Evolutionary conservation across 2,329 filamentous ascomycete genomes (phyloP), one percentile per base, ranked within the genome.

Genomic region (Fusarium decemcellulare): DNA sequence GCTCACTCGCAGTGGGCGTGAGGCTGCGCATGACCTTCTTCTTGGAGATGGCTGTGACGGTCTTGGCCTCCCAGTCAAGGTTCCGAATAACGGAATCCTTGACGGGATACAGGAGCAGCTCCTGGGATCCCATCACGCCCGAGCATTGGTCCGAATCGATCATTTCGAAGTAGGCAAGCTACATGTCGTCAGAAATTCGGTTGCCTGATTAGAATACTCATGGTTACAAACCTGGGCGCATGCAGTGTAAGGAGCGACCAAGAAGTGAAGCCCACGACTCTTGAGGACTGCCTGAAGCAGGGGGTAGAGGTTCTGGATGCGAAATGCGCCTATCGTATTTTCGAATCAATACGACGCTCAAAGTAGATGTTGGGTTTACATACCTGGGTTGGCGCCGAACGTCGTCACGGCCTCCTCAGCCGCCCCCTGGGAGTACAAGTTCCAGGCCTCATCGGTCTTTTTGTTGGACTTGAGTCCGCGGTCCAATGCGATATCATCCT

Each of bases 181-280:
- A 73, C 47, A 37, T 43, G 39, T 23, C 27, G 67, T 74, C 50
- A 74, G 75, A 47, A 52, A 16, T 15, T 27, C 16, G n/a, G 10
- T 32, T 16, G 50, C 7, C 6, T 18, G 27, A 50, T 4, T 23
- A 14, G 16, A 36, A 16, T 40, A 34, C 23, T 34, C 37, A 16
- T 23, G 44, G 23, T 44, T 29, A 78, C 84, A 77, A 81, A 95
- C 93, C 89, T 97, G 94, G 62, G 93, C 93, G 74, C 92, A 91
- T 39, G 95, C 94, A 79, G 92, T 94, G 83, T 94, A 97, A 2
- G 95, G 95, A 12, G 95, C 92, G 46, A 97, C 92, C 50, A 93
- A 84, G 76, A 94, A 97, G 65, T 93, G 88, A 60, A 97, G 83
- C 2, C 86, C 86, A 67, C 91, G 88, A 70, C 90, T 84, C 73